Percentiles rank a stretch among this genome's conserved stretches.
These are phyloP conservation scores for Trichomonas tenax DNA, from an alignment of 208 protist genomes.

Conservation along the genomic window DNA sequence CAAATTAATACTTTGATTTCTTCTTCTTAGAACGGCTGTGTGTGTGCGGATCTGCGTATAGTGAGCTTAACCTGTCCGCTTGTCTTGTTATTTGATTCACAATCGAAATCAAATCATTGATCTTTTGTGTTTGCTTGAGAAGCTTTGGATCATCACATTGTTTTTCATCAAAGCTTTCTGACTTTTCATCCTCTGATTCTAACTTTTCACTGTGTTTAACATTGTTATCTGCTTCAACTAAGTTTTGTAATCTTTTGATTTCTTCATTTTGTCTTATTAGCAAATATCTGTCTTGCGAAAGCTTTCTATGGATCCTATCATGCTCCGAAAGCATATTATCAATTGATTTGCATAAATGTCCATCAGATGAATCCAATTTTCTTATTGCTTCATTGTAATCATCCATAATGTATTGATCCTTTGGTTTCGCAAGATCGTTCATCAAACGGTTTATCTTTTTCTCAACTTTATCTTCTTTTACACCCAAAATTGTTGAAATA, in stretches of 20 bases:
- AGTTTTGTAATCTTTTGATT: not conserved
- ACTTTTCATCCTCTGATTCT: not conserved
- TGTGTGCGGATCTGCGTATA: not conserved
- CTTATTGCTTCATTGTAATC: not conserved
- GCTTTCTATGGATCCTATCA: not conserved
- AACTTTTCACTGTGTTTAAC: not conserved
- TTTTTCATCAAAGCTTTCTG: no score
- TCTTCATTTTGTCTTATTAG: not conserved
- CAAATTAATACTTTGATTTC: not conserved
- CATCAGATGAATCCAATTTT: not conserved
- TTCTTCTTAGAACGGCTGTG: not conserved
- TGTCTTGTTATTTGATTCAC: not conserved
- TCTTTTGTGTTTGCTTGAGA: not conserved
- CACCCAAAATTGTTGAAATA: not conserved
- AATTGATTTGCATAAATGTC: not conserved
- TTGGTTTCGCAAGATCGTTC: not conserved
- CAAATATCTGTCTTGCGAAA: not conserved
- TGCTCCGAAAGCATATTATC: not conserved
- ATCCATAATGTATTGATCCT: not conserved
- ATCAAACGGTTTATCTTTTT: not conserved
- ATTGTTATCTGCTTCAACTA: not conserved
- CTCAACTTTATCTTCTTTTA: not conserved
- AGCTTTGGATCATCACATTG: not conserved
- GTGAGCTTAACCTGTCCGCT: not conserved
- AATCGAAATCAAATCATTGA: not conserved